Conservation (phyloP, 164 flowering plant species). For the Echeveria elegans region DNA sequence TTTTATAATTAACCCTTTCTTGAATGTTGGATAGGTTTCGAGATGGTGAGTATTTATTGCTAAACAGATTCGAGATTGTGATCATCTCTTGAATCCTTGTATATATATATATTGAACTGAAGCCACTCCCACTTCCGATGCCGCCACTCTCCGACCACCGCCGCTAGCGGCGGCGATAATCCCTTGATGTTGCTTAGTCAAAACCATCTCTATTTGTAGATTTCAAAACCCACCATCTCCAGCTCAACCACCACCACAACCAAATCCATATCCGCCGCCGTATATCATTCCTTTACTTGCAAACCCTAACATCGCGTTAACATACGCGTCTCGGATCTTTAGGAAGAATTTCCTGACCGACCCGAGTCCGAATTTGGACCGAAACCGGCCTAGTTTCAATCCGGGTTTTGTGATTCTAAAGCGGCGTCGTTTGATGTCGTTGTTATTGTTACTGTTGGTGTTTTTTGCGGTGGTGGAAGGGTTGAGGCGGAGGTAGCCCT, state of each 20-base stretch:
- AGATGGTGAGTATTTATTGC: too few species aligned
- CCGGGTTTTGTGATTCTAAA: neutral
- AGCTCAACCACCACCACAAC: neutral
- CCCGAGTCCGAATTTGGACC: neutral
- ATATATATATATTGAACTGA: too few species aligned
- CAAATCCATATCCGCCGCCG: too few species aligned
- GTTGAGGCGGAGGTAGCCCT: slow-evolving; percentile 2
- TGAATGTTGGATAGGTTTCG: too few species aligned
- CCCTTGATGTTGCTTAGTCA: neutral
- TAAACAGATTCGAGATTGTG: too few species aligned
- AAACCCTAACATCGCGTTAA: neutral
- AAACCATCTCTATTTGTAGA: neutral
- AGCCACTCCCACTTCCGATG: too few species aligned
- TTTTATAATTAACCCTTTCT: too few species aligned
- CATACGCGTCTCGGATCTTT: neutral
- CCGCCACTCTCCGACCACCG: too few species aligned
- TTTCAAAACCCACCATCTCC: neutral
- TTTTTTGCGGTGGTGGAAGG: neutral
- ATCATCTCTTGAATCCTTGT: too few species aligned
- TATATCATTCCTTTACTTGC: neutral
- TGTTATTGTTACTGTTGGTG: neutral
- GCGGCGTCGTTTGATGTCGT: neutral
- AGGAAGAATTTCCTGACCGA: neutral
- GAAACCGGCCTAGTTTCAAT: neutral
- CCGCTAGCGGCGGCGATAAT: too few species aligned